Evolutionary conservation across 192 early-diverging fungal genomes (phyloP), one percentile per base, ranked within the genome.

Genomic region (Chytriomyces sp.): DNA sequence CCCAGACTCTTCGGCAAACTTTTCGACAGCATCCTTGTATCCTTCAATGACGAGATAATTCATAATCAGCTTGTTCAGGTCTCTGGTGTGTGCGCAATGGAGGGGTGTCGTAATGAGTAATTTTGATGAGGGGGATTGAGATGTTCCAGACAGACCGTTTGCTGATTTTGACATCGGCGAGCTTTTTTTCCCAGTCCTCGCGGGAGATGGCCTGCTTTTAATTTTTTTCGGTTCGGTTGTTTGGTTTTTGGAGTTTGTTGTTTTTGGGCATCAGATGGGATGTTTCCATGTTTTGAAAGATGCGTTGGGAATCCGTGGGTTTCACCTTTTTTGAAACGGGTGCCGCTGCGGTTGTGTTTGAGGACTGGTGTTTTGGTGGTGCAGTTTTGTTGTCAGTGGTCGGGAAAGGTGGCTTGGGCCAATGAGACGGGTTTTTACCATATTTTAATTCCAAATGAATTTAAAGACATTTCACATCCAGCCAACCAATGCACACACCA

Each of bases 1-100:
- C 0, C 94, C 94, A 62, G 93, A 90, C 75, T 99, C 98, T 48
- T 88, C 80, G 77, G 91, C 92, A 77, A 99, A 98, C 83, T 96
- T 94, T 83, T 98, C 94, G 0, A 96, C 98, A 0, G 98, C 98
- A 79, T 98, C 96, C 83, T 97, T 98, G 89, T 96, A 98, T 7
- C 98, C 98, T 82, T 99, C 98, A 61, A 99, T 96, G 11, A 98
- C 91, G 24, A 99, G 84, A 70, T 99, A 99, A 87, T 99, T 97
- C 97, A 99, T 98, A 47, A 99, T 90, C 26, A 99, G 90, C 81
- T 95, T 95, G 89, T 98, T 98, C 59, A 99, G 86, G 83, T 98
- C 96, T 9, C 83, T 87, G 63, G 70, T 7, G 9, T 24, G 24
- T 26, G n/a, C 26, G 45, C 65, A 67, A 6, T 10, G 49, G 47